Evolutionary conservation across 1,139 yeast genomes (phyloP), one percentile per base, ranked within the genome.

Genomic region (Lodderomyces pseudojiufengensis): DNA sequence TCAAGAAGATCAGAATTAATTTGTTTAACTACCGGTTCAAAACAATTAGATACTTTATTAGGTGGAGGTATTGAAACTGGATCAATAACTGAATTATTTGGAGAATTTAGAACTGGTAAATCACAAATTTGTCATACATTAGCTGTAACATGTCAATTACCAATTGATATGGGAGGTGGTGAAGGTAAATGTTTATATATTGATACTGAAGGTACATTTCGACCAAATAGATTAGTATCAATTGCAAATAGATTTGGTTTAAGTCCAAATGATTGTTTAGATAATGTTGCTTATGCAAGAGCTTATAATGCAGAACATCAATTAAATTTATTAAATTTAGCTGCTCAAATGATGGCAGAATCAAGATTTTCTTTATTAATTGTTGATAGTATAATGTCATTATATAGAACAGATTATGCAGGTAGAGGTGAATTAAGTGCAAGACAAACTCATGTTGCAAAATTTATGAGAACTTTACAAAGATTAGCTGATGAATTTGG

Each of bases 31-130:
- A 90, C 98, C 0, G 98, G 99, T 1, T 88, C 97, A 5, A 87
- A 88, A 54, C 95, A 88, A 52, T 70, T 92, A 39, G 98, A 92
- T 57, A 88, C 97, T 1, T 69, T 94, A 37, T 67, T 94, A 24
- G 97, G 97, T 9, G 99, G 99, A 34, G 99, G 99, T 22, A 76
- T 92, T 36, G 99, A 92, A 60, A 92, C 99, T 0, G 99, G 99
- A 2, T 84, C 95, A 1, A 84, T 94, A 48, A 92, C 99, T 1
- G 99, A 92, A 61, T 78, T 90, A 8, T 92, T 87, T 66, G 99
- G 99, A 29, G 98, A 92, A 61, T 94, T 90, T 59, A 79, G 98
- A 63, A 92, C 98, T 1, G 99, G 99, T 33, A 92, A 92, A 59
- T 87, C 97, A 5, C 99, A 92, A 64, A 65, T 92, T 36, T 94